A percentile compares a stretch with the other conserved stretches of the same genome.
phyloP scores from a whole-genome alignment of 768 basidiomycete genomes.

The Infundibulicybe gibba region DNA sequence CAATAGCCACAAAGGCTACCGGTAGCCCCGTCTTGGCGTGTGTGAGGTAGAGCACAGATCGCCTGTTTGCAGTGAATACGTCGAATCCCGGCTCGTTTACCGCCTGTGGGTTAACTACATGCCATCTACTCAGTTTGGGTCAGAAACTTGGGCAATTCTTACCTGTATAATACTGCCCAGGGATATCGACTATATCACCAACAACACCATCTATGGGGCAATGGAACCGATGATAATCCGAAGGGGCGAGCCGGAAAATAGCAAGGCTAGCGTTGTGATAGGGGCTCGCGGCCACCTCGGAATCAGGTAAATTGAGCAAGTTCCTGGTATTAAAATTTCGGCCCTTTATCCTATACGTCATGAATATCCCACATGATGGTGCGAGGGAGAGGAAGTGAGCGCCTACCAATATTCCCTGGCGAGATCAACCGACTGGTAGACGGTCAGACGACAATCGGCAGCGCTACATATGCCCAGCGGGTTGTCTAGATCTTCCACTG shows the following conservation, averaged over 20 bases:
- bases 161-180: constrained; percentile 64
- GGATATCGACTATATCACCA: constrained; percentile 38
- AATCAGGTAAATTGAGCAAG: constrained; percentile 45
- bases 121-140: not conserved
- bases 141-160: constrained; percentile 1
- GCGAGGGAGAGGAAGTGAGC: not conserved
- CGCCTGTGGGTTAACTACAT: constrained; percentile 71
- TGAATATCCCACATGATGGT: not conserved
- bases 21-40: constrained; percentile 40
- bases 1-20: constrained; percentile 71
- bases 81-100: constrained; percentile 64
- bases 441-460: constrained; percentile 74
- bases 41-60: constrained; percentile 51
- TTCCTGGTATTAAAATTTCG: constrained; percentile 61
- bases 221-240: constrained; percentile 83
- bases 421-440: constrained; percentile 52
- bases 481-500: constrained; percentile 52
- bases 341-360: constrained; percentile 57
- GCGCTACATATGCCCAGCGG: constrained; percentile 53
- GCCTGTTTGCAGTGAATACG: constrained; percentile 62
- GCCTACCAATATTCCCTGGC: constrained; percentile 69
- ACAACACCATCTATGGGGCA: constrained; percentile 59
- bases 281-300: constrained; percentile 33
- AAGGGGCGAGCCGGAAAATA: constrained; percentile 73
- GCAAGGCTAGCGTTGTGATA: constrained; percentile 51